Evolutionary conservation across 208 protist species (phyloP).

Genomic region (Wallacemonas rigidus): DNA sequence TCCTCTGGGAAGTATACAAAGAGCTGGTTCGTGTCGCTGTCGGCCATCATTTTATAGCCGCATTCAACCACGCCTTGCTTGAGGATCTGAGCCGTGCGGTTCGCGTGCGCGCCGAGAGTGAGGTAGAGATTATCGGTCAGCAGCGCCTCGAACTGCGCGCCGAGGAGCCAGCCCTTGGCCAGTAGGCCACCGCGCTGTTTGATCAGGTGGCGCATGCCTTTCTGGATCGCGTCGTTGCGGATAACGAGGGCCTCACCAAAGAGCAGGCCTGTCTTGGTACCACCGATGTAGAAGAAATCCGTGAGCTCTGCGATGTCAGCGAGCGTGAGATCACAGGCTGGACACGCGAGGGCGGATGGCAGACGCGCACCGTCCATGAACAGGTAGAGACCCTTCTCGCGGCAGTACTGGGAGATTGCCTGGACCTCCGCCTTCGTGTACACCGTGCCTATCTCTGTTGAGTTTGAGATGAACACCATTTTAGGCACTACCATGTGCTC

Average conservation of each 20-base stretch:
- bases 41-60: slow-evolving; percentile 29
- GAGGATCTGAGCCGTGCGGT: slow-evolving; percentile 43
- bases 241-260: slow-evolving; percentile 56
- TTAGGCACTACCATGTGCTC: slow-evolving; percentile 52
- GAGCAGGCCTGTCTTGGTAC: slow-evolving; percentile 43
- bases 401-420: slow-evolving; percentile 36
- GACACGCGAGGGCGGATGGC: slow-evolving; percentile 29
- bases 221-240: slow-evolving; percentile 32
- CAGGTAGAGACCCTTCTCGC: slow-evolving; percentile 32
- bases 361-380: slow-evolving; percentile 53
- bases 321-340: slow-evolving; percentile 39
- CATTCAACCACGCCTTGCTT: slow-evolving; percentile 36
- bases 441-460: slow-evolving; percentile 47
- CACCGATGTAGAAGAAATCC: slow-evolving; percentile 59
- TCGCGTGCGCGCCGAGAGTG: slow-evolving; percentile 36
- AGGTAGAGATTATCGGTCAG: slow-evolving; percentile 38
- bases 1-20: slow-evolving; percentile 32
- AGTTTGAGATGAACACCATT: slow-evolving; percentile 62
- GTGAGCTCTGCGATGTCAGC: slow-evolving; percentile 42
- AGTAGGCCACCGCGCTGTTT: slow-evolving; percentile 55
- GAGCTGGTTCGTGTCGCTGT: slow-evolving; percentile 38
- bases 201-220: slow-evolving; percentile 36
- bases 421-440: slow-evolving; percentile 51
- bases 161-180: slow-evolving; percentile 62
- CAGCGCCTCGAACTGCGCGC: slow-evolving; percentile 54